These are phyloP conservation scores for Phytophthora melonis DNA, from an alignment of 352 stramenopile species.

Conservation along the genomic window DNA sequence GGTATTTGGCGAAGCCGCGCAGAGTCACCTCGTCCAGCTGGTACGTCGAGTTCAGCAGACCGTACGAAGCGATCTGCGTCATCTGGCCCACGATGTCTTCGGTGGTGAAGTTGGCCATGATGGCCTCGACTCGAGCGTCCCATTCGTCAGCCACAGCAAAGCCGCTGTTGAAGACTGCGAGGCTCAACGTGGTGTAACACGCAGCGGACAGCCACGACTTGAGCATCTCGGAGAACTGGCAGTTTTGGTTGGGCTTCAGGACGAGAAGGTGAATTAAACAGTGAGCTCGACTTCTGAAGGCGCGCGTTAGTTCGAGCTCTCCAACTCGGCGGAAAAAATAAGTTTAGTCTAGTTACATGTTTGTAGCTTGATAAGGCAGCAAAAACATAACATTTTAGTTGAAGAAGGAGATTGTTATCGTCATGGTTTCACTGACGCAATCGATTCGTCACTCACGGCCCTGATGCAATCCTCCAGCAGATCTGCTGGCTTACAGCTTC, in stretches of 20 bases:
- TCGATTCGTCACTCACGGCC: too few species aligned
- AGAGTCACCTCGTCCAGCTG: conserved; percentile 60
- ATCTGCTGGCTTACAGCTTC: too few species aligned
- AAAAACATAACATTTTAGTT: too few species aligned
- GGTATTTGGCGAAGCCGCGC: conserved; percentile 65
- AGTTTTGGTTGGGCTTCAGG: conserved; percentile 3
- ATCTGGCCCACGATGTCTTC: conserved; percentile 81
- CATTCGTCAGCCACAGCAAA: conserved; percentile 26
- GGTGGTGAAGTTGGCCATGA: conserved; percentile 14
- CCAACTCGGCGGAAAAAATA: too few species aligned
- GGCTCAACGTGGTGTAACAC: conserved; percentile 22
- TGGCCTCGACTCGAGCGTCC: conserved; percentile 28
- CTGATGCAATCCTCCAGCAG: too few species aligned
- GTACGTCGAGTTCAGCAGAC: conserved; percentile 57
- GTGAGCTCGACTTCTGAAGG: conserved; percentile 11
- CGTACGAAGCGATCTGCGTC: conserved; percentile 83
- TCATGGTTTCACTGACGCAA: too few species aligned
- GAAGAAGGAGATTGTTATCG: too few species aligned
- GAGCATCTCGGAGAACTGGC: conserved; percentile 29
- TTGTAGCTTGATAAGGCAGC: too few species aligned
- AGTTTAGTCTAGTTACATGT: too few species aligned
- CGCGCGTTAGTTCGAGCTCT: too few species aligned
- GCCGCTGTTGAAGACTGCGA: conserved; percentile 14
- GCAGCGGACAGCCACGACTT: conserved; percentile 33
- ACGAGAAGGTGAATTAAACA: conserved; percentile 31